A percentile compares a stretch with the other conserved stretches of the same genome.
Evolutionary conservation across 371 early-diverging fungal species (phyloP).

Genomic region (Mortierella sp.): DNA sequence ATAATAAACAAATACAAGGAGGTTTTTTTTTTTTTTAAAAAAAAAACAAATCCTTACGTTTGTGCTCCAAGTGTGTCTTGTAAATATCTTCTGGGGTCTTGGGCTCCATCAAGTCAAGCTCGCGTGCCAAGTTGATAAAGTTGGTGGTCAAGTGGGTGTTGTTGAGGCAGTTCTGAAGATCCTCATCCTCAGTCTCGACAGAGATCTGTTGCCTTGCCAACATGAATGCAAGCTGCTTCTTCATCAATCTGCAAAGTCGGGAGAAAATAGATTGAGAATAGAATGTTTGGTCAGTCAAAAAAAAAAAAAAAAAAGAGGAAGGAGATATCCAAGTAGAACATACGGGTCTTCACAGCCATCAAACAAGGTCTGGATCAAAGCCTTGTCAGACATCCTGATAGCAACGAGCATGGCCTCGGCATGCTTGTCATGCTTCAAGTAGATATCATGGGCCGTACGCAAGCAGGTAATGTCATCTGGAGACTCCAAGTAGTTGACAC

Average conservation of each 20-base stretch:
- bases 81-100: conserved; percentile 98
- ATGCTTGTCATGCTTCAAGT: conserved; percentile 80
- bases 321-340: conserved; percentile 32
- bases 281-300: background rate
- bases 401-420: conserved; percentile 89
- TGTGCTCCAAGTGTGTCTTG: conserved; percentile 95
- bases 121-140: conserved; percentile 89
- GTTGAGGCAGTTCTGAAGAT: conserved; percentile 85
- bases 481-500: conserved; percentile 89
- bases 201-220: conserved; percentile 91
- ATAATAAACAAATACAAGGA: background rate
- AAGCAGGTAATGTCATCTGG: conserved; percentile 91
- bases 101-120: conserved; percentile 94
- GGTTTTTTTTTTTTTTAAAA: background rate
- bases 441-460: conserved; percentile 90
- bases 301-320: background rate
- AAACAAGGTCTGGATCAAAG: conserved; percentile 90
- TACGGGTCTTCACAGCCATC: conserved; percentile 84
- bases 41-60: conserved; percentile 55
- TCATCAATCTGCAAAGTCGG: conserved; percentile 60
- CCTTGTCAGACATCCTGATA: conserved; percentile 83
- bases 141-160: conserved; percentile 88
- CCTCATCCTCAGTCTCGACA: conserved; percentile 84
- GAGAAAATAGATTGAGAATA: background rate
- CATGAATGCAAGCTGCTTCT: conserved; percentile 96